phyloP scores from a whole-genome alignment of 2,329 filamentous ascomycete genomes.

The Alternaria brassicicola region DNA sequence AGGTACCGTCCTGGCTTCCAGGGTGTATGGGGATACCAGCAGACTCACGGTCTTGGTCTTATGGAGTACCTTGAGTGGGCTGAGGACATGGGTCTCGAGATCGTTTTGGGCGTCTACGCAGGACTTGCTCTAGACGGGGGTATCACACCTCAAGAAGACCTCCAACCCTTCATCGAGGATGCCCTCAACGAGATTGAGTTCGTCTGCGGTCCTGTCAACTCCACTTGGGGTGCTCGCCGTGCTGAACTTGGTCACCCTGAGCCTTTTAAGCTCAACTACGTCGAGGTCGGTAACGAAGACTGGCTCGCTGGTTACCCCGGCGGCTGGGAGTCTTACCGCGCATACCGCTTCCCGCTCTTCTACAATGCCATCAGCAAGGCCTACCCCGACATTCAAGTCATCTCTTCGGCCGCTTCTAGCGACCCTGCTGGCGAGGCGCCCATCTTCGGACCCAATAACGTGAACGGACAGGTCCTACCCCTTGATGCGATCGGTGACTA shows the following conservation, averaged over 20 bases:
- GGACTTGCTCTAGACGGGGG: constrained; percentile 54
- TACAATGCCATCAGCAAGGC: constrained; percentile 42
- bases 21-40: constrained; percentile 55
- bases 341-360: constrained; percentile 44
- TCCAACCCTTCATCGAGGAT: constrained; percentile 49
- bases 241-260: constrained; percentile 47
- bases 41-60: constrained; percentile 54
- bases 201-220: constrained; percentile 34
- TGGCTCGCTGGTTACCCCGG: constrained; percentile 43
- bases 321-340: constrained; percentile 37
- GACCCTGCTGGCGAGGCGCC: constrained; percentile 36
- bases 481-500: constrained; percentile 44
- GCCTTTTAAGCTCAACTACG: constrained; percentile 47
- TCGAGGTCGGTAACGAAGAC: constrained; percentile 50
- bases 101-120: constrained; percentile 52
- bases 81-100: constrained; percentile 54
- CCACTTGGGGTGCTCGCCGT: constrained; percentile 45
- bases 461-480: constrained; percentile 29
- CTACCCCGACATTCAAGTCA: constrained; percentile 46
- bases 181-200: constrained; percentile 49
- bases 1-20: constrained; percentile 55
- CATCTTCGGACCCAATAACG: constrained; percentile 46
- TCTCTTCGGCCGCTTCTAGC: constrained; percentile 40
- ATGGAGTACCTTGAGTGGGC: constrained; percentile 57
- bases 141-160: constrained; percentile 44